phyloP scores from a whole-genome alignment of 2,329 filamentous ascomycete genomes.

The Botryotinia convoluta region DNA sequence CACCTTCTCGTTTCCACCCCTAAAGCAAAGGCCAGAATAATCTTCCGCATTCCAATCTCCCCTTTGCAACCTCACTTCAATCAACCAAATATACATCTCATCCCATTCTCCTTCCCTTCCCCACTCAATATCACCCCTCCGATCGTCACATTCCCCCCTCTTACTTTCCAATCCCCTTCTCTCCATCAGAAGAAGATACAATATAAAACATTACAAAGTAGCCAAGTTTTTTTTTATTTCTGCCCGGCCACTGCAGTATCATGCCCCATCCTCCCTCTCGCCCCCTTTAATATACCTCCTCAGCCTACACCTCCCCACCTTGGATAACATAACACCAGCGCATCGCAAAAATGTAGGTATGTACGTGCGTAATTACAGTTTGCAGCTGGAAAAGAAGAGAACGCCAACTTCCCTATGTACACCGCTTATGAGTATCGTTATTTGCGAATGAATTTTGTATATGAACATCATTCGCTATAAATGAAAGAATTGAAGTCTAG shows the following conservation, averaged over 20 bases:
- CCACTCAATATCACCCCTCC: background rate
- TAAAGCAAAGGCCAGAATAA: background rate
- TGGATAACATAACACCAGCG: background rate
- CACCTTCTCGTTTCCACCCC: background rate
- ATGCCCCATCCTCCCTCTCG: background rate
- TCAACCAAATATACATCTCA: slow-evolving; percentile 2
- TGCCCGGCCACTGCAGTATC: slow-evolving; percentile 5
- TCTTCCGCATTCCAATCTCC: background rate
- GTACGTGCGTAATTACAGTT: slow-evolving; percentile 1
- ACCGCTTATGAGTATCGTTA: slow-evolving; percentile 4
- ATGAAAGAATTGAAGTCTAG: slow-evolving; percentile 12
- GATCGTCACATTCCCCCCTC: background rate
- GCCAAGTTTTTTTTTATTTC: background rate
- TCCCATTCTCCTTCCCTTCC: background rate
- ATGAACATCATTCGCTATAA: slow-evolving; percentile 3
- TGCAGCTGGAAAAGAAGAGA: slow-evolving; percentile 1
- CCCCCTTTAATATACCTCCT: background rate
- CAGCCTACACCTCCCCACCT: background rate
- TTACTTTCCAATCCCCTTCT: background rate
- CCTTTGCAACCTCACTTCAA: slow-evolving; percentile 1
- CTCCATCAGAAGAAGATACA: background rate
- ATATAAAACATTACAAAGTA: slow-evolving; percentile 18
- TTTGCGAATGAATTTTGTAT: background rate
- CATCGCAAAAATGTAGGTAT: slow-evolving; percentile 4
- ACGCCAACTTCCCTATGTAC: slow-evolving; percentile 9